Conservation (phyloP, 805 yeast species). For the Zygosaccharomyces pseudorouxii region DNA sequence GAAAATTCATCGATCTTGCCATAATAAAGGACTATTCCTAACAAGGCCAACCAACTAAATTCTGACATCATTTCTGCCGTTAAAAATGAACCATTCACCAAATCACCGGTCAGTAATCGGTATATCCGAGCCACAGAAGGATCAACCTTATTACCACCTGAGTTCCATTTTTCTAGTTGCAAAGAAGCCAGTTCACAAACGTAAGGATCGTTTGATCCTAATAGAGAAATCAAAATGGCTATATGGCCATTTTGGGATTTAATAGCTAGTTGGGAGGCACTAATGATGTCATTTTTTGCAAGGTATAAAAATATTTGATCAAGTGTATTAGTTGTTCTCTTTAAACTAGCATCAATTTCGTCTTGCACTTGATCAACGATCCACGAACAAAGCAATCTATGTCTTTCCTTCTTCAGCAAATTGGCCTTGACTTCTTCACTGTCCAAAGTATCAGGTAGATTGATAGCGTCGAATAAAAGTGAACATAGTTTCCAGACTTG, state of each 20-base stretch:
- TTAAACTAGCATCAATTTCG: constrained; percentile 35
- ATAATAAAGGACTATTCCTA: constrained; percentile 60
- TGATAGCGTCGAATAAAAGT: constrained; percentile 51
- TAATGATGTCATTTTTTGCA: constrained; percentile 51
- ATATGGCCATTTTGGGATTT: constrained; percentile 63
- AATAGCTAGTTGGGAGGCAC: constrained; percentile 60
- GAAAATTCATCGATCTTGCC: constrained; percentile 45
- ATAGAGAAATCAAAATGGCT: constrained; percentile 60
- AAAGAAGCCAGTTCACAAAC: constrained; percentile 50
- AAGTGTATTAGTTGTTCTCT: constrained; percentile 37
- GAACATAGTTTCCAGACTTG: constrained; percentile 55
- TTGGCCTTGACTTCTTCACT: constrained; percentile 21
- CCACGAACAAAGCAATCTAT: constrained; percentile 53
- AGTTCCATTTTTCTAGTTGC: constrained; percentile 67
- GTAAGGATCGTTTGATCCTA: constrained; percentile 64
- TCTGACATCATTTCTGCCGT: constrained; percentile 38
- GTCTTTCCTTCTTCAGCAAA: constrained; percentile 37
- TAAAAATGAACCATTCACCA: constrained; percentile 29
- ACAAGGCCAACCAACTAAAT: constrained; percentile 61
- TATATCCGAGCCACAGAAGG: constrained; percentile 56
- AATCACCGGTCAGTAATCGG: constrained; percentile 55
- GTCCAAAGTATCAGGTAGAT: constrained; percentile 19
- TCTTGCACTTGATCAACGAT: constrained; percentile 42
- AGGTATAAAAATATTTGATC: constrained; percentile 49
- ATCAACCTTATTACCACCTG: constrained; percentile 40